Percentiles rank a stretch among this genome's conserved stretches.
These are phyloP conservation scores for Sphaerulina vaccinii DNA, from an alignment of 2,329 filamentous ascomycete genomes.

Conservation along the genomic window DNA sequence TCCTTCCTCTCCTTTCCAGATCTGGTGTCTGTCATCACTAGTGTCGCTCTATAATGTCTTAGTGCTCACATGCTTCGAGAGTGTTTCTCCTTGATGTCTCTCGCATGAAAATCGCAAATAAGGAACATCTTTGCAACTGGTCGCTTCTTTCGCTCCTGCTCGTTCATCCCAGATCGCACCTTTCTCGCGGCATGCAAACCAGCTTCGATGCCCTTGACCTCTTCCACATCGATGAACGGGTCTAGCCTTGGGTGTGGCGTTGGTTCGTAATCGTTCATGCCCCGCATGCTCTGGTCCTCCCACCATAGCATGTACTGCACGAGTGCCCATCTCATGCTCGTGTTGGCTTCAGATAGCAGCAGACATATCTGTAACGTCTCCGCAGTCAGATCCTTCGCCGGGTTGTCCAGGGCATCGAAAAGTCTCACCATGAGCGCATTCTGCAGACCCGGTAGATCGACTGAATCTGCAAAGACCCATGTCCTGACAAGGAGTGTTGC, in stretches of 20 bases:
- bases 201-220: constrained; percentile 3
- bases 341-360: background rate
- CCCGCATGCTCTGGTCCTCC: constrained; percentile 2
- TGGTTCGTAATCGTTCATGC: background rate
- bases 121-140: constrained; percentile 2
- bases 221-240: constrained; percentile 2
- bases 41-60: no score
- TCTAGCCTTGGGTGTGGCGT: background rate
- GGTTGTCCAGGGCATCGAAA: constrained; percentile 5
- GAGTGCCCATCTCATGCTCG: constrained; percentile 6
- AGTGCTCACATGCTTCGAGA: no score
- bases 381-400: constrained; percentile 4
- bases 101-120: background rate
- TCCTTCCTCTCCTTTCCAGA: no score
- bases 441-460: constrained; percentile 5
- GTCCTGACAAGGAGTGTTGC: constrained; percentile 7
- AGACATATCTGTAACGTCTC: constrained; percentile 10
- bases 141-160: background rate
- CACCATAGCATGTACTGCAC: constrained; percentile 13
- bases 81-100: no score
- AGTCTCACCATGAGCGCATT: constrained; percentile 6
- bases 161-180: background rate
- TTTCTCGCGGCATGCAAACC: constrained; percentile 1
- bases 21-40: no score
- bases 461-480: constrained; percentile 9